A percentile compares a stretch with the other conserved stretches of the same genome.
These are phyloP conservation scores for Beverwykella pulmonaria DNA, from an alignment of 495 filamentous ascomycete species.

Conservation along the genomic window DNA sequence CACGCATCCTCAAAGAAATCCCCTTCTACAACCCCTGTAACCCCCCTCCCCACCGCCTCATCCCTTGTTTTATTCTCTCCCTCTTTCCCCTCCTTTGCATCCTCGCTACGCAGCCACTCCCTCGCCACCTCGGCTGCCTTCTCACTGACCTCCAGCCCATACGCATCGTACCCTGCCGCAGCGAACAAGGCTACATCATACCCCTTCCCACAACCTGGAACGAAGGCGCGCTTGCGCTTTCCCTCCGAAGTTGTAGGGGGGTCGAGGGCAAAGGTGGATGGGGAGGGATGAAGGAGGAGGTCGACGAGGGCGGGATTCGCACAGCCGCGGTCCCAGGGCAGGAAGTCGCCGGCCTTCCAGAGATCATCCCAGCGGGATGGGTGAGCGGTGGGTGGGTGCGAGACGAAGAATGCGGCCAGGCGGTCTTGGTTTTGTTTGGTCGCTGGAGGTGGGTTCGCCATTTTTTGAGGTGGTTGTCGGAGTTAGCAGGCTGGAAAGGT, in stretches of 20 bases:
- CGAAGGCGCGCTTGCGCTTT: conserved; percentile 48
- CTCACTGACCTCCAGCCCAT: conserved; percentile 68
- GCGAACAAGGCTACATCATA: conserved; percentile 74
- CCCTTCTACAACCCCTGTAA: conserved; percentile 61
- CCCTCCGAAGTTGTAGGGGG: conserved; percentile 43
- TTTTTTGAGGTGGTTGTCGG: background rate
- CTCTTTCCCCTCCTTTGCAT: conserved; percentile 41
- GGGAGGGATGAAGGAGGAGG: conserved; percentile 52
- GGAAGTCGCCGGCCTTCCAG: conserved; percentile 62
- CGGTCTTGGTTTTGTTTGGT: conserved; percentile 33
- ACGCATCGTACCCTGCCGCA: conserved; percentile 70
- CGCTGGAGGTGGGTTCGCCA: background rate
- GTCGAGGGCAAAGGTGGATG: conserved; percentile 49
- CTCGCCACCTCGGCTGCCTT: conserved; percentile 54
- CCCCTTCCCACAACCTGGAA: conserved; percentile 72
- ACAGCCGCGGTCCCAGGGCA: conserved; percentile 71
- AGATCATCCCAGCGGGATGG: conserved; percentile 59
- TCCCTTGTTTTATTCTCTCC: conserved; percentile 53
- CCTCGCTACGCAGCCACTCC: conserved; percentile 40
- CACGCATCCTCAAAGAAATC: conserved; percentile 76
- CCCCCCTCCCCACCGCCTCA: conserved; percentile 54
- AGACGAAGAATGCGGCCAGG: conserved; percentile 38
- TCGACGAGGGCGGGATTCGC: conserved; percentile 71
- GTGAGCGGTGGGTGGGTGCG: conserved; percentile 24
- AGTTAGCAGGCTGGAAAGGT: background rate